Base-by-base conservation (phyloP, 1,284 basidiomycete genomes). In the Ustilago hordei region DNA sequence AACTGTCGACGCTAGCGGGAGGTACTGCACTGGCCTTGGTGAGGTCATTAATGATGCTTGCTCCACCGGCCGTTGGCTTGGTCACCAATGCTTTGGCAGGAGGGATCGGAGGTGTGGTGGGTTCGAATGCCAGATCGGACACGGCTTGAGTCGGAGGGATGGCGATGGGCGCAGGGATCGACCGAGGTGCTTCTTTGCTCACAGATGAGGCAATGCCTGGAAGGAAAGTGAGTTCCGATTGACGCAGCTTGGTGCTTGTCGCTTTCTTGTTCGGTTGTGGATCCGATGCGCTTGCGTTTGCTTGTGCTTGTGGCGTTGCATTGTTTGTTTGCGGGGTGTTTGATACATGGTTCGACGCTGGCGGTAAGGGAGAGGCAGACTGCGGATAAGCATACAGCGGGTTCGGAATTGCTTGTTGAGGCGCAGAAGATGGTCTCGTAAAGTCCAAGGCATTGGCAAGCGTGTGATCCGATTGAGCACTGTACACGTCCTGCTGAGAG, bases 21-120 rank as follows among this genome's bases (percentile, higher is more conserved):
- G 47, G 9, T 8, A 5, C 19, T 7, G 63, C 47, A 17, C 8
- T 41, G 19, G 43, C 39, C 17, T 60, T 57, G 34, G 57, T 43
- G 28, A 36, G 39, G 4, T 43, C 32, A 39, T 31, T 55, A 34
- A 45, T 45, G 19, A 0, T n/a, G 35, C 32, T 55, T n/a, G 19
- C 12, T 15, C 19, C 59, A 2, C 9, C n/a, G 2, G 56, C 41
- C 2, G 62, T 48, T 17, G 71, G 39, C 31, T 63, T 74, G 8
- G 45, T 23, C n/a, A 66, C 62, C 19, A 72, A 19, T 2, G 66
- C 66, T 47, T 64, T 65, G 48, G 69, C 65, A 6, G 62, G 54
- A 15, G 69, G 69, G 17, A 72, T 47, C 3, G 75, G 69, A 19
- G 75, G 69, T 7, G 75, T 76, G n/a, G 54, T 47, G 8, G 74